These are phyloP conservation scores for Plenodomus biglobosus DNA, from an alignment of 2,329 filamentous ascomycete species.

Conservation along the genomic window DNA sequence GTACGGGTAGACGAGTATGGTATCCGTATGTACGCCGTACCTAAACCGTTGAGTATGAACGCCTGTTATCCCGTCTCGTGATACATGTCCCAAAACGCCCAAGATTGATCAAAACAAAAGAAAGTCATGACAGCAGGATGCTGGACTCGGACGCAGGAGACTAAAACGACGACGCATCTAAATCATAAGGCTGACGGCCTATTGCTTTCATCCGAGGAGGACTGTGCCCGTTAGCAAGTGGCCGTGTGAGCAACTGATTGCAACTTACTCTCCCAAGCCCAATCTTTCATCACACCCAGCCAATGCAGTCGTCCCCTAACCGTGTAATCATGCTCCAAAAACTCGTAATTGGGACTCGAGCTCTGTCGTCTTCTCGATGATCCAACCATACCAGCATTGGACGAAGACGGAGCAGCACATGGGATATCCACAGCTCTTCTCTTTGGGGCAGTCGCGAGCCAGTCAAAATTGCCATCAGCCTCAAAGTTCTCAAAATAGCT, in stretches of 20 bases:
- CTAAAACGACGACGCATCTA: too few relatives aligned
- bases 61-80: too few relatives aligned
- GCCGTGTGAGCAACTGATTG: neutral
- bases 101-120: too few relatives aligned
- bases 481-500: constrained; percentile 19
- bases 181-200: too few relatives aligned
- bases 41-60: too few relatives aligned
- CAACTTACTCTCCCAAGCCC: constrained; percentile 60
- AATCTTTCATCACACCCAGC: constrained; percentile 71
- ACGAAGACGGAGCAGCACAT: constrained; percentile 1
- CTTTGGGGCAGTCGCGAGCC: constrained; percentile 25
- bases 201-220: neutral
- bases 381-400: neutral
- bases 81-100: too few relatives aligned
- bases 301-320: constrained; percentile 69
- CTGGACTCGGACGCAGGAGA: neutral
- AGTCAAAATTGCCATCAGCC: constrained; percentile 22
- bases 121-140: too few relatives aligned
- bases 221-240: neutral
- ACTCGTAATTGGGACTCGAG: constrained; percentile 27
- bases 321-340: constrained; percentile 61
- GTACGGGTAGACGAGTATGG: too few relatives aligned
- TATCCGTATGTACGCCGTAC: too few relatives aligned
- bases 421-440: constrained; percentile 21
- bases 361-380: neutral